Conservation (phyloP, 768 basidiomycete genomes). For the Udeniomyces megalosporus region DNA sequence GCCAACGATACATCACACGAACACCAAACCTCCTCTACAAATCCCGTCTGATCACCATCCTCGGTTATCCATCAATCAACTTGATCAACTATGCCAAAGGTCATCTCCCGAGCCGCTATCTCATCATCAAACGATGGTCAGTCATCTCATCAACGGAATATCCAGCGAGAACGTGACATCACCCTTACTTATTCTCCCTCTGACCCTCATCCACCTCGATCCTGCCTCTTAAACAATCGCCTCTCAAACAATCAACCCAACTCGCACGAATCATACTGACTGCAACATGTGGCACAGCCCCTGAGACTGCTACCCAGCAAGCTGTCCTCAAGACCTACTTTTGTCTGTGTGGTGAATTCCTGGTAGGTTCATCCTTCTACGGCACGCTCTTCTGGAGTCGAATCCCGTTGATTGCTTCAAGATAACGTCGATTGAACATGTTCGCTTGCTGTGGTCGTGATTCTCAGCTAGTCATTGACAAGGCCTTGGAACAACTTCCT, state of each 20-base stretch:
- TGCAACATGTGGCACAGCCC: conserved; percentile 11
- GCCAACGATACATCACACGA: not conserved
- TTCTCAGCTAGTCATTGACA: conserved; percentile 25
- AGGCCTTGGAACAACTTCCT: conserved; percentile 27
- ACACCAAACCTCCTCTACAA: not conserved
- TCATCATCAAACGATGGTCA: conserved; percentile 51
- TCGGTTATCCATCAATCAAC: not conserved
- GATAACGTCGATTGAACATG: too few species aligned
- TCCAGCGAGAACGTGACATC: not conserved
- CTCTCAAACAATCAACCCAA: not conserved
- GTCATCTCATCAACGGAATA: not conserved
- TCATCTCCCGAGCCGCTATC: conserved; percentile 72
- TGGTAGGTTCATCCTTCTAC: too few species aligned
- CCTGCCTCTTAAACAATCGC: too few species aligned
- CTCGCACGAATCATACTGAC: not conserved
- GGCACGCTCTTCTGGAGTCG: too few species aligned
- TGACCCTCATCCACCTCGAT: too few species aligned
- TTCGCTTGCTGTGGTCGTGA: too few species aligned
- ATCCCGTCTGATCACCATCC: not conserved
- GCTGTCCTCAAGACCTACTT: conserved; percentile 30
- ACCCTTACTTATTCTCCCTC: too few species aligned
- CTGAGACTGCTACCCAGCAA: conserved; percentile 24
- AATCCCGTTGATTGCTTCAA: too few species aligned
- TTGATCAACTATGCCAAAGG: conserved; percentile 56
- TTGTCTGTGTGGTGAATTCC: conserved; percentile 31